phyloP scores from a whole-genome alignment of 495 filamentous ascomycete species.

The Chaetomium cochliodes region DNA sequence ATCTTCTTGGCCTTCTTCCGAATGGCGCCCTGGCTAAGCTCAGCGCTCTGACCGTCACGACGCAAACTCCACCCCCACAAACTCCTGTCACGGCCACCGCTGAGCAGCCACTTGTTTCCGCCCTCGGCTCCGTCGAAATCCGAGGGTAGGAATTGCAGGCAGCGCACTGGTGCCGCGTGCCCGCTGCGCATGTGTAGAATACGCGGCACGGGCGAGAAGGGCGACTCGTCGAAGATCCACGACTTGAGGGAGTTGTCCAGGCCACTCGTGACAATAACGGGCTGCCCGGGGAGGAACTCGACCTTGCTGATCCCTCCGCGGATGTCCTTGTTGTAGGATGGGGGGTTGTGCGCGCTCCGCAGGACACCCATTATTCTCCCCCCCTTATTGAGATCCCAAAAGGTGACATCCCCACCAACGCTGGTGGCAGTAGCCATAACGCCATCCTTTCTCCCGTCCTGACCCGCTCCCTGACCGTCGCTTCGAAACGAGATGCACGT shows the following conservation, averaged over 20 bases:
- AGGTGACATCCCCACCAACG: slow-evolving; percentile 77
- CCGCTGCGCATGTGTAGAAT: slow-evolving; percentile 81
- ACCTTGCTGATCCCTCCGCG: slow-evolving; percentile 68
- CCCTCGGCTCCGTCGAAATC: slow-evolving; percentile 86
- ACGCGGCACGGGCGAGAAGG: slow-evolving; percentile 78
- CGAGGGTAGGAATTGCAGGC: slow-evolving; percentile 75
- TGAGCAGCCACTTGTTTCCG: slow-evolving; percentile 90
- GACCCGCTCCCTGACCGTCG: slow-evolving; percentile 85
- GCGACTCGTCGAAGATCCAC: slow-evolving; percentile 90
- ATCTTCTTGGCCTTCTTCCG: slow-evolving; percentile 80
- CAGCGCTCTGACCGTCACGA: slow-evolving; percentile 88
- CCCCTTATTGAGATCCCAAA: slow-evolving; percentile 93
- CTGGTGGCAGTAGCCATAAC: slow-evolving; percentile 80
- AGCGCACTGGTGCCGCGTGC: slow-evolving; percentile 80
- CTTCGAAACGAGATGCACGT: slow-evolving; percentile 87
- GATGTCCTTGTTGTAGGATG: slow-evolving; percentile 46
- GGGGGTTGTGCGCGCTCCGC: slow-evolving; percentile 78
- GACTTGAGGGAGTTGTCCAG: slow-evolving; percentile 90
- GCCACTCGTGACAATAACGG: slow-evolving; percentile 83
- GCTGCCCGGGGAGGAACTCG: slow-evolving; percentile 90
- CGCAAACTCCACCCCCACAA: slow-evolving; percentile 94
- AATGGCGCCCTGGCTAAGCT: slow-evolving; percentile 85
- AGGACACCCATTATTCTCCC: slow-evolving; percentile 78
- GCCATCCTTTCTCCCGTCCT: slow-evolving; percentile 75
- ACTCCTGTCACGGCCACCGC: slow-evolving; percentile 80